These are phyloP conservation scores for Aspergillus proliferans DNA, from an alignment of 2,329 filamentous ascomycete species.

Conservation along the genomic window DNA sequence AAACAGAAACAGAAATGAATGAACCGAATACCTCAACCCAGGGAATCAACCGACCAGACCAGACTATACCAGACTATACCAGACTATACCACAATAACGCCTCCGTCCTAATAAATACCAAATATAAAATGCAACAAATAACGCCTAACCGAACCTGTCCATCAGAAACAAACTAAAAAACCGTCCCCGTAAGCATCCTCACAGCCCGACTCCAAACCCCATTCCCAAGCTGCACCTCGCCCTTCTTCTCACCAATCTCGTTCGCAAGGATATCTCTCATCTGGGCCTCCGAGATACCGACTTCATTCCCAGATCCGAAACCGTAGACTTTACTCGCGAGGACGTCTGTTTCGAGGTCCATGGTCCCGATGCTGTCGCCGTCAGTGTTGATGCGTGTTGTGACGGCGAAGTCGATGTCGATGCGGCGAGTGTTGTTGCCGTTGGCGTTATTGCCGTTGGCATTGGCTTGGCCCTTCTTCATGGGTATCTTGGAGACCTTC, in stretches of 20 bases:
- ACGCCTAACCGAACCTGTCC: background rate
- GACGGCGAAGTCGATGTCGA: constrained; percentile 38
- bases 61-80: too few relatives aligned
- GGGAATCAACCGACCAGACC: too few relatives aligned
- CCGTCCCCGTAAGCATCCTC: constrained; percentile 27
- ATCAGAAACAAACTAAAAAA: constrained; percentile 20
- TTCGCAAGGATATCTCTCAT: constrained; percentile 31
- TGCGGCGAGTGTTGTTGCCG: constrained; percentile 14
- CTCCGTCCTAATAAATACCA: background rate
- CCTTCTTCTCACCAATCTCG: constrained; percentile 10
- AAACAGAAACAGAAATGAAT: too few relatives aligned
- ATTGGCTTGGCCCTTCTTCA: constrained; percentile 8
- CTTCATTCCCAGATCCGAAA: constrained; percentile 23
- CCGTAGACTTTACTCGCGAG: constrained; percentile 37
- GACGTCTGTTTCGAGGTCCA: constrained; percentile 34
- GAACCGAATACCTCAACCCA: too few relatives aligned
- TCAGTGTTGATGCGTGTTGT: constrained; percentile 19
- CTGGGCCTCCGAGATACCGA: constrained; percentile 27
- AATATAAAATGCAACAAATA: background rate
- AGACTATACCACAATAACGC: too few relatives aligned
- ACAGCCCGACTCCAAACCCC: constrained; percentile 38
- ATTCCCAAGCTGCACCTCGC: constrained; percentile 22
- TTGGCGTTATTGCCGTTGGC: background rate
- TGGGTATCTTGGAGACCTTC: constrained; percentile 3
- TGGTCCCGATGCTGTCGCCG: constrained; percentile 16